These are phyloP conservation scores for Paralagenidium karlingii DNA, from an alignment of 352 stramenopile species.

Conservation along the genomic window DNA sequence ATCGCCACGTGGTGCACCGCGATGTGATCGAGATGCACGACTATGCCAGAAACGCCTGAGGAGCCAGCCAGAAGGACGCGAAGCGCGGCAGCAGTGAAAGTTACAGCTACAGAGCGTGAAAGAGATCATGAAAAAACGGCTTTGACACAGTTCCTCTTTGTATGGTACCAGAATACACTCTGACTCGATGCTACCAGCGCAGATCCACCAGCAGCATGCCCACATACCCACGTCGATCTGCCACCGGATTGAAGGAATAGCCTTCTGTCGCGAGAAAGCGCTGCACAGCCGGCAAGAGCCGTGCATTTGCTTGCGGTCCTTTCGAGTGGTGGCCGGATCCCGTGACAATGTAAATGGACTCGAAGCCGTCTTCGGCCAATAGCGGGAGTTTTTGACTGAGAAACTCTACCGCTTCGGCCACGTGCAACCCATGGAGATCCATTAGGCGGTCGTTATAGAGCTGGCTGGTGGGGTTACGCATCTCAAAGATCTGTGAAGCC, in stretches of 20 bases:
- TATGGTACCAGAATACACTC: too few species aligned
- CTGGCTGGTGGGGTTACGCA: constrained; percentile 60
- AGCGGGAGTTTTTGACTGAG: constrained; percentile 58
- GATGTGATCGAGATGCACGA: constrained; percentile 99
- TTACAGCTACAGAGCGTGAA: too few species aligned
- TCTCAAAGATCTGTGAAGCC: constrained; percentile 65
- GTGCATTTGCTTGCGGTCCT: constrained; percentile 40
- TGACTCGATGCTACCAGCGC: constrained; percentile 53
- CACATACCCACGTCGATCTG: constrained; percentile 60
- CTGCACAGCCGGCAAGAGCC: constrained; percentile 62
- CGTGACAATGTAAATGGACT: constrained; percentile 69
- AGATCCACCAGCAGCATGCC: constrained; percentile 79
- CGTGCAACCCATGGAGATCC: constrained; percentile 74
- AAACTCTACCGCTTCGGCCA: constrained; percentile 68
- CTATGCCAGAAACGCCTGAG: constrained; percentile 8
- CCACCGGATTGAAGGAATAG: constrained; percentile 58
- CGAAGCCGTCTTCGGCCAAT: constrained; percentile 52
- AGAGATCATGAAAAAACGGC: too few species aligned
- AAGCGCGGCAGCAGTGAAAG: too few species aligned
- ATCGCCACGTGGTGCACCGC: constrained; percentile 92
- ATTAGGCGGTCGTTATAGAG: constrained; percentile 67
- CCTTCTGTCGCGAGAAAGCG: constrained; percentile 63
- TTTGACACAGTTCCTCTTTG: too few species aligned
- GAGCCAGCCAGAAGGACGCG: too few species aligned
- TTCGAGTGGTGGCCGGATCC: constrained; percentile 78